Evolutionary conservation across 768 basidiomycete species (phyloP).

Genomic region (Pleurotus tuber-regium): DNA sequence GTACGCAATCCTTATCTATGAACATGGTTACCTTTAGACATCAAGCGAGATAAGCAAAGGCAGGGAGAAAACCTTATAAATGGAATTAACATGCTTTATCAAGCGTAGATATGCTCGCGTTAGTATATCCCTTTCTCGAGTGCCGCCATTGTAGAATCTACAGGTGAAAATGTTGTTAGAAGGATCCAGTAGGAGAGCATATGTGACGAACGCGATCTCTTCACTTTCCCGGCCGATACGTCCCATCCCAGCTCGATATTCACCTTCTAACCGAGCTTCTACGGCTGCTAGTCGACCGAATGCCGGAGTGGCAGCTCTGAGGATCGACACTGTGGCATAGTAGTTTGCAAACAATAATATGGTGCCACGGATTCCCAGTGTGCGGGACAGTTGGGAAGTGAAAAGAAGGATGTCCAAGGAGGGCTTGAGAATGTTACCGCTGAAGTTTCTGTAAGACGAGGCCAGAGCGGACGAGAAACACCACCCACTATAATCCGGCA

Average conservation of each 20-base stretch:
- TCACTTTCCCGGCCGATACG: conserved; percentile 87
- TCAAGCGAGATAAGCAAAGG: background rate
- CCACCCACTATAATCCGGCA: conserved; percentile 85
- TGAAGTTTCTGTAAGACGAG: conserved; percentile 23
- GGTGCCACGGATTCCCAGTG: conserved; percentile 84
- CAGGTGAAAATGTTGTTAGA: background rate
- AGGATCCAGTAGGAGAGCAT: background rate
- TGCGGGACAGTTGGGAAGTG: conserved; percentile 85
- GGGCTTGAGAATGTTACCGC: conserved; percentile 93
- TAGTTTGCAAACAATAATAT: conserved; percentile 80
- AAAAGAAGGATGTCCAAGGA: conserved; percentile 88
- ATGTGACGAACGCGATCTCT: conserved; percentile 88
- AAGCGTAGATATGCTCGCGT: conserved; percentile 72
- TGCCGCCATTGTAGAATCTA: conserved; percentile 91
- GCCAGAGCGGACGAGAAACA: conserved; percentile 12
- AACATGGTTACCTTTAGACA: background rate
- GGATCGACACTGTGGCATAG: conserved; percentile 78
- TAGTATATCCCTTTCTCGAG: conserved; percentile 79
- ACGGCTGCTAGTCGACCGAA: conserved; percentile 89
- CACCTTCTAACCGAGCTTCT: conserved; percentile 87
- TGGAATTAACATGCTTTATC: conserved; percentile 87
- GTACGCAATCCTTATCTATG: conserved; percentile 82
- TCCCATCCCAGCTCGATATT: conserved; percentile 85
- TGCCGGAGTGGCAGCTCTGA: conserved; percentile 85
- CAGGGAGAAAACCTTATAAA: conserved; percentile 66